phyloP scores from a whole-genome alignment of 441 rosid genomes.

The Sinapis alba region DNA sequence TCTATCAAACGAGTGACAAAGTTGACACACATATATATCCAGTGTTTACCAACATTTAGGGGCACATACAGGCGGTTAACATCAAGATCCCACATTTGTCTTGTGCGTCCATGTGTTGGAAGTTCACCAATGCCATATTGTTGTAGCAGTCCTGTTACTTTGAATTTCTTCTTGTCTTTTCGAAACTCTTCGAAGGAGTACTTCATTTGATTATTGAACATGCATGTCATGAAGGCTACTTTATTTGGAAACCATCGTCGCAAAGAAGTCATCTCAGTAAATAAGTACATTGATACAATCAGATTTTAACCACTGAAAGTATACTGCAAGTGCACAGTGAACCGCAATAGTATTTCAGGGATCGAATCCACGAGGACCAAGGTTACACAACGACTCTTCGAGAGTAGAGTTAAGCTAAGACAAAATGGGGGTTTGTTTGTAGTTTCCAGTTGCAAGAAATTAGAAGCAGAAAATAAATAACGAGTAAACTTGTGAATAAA shows the following conservation, averaged over 20 bases:
- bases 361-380: no score
- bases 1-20: background rate
- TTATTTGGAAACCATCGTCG: background rate
- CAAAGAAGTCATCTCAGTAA: background rate
- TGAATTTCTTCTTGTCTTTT: background rate
- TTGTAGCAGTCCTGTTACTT: background rate
- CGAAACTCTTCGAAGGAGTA: background rate
- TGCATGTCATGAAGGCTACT: background rate
- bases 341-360: no score
- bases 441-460: no score
- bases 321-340: no score
- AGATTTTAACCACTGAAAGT: no score
- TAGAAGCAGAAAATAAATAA: no score
- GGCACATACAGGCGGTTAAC: background rate
- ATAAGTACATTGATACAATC: no score
- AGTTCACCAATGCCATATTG: background rate
- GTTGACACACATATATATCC: background rate
- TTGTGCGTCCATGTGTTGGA: background rate
- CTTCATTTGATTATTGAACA: background rate
- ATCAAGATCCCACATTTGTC: background rate
- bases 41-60: background rate
- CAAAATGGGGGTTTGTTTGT: no score
- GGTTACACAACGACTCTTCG: no score
- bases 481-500: no score
- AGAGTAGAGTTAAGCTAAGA: no score